phyloP scores from a whole-genome alignment of 1,139 yeast species.

The Candida tunisiensis region DNA sequence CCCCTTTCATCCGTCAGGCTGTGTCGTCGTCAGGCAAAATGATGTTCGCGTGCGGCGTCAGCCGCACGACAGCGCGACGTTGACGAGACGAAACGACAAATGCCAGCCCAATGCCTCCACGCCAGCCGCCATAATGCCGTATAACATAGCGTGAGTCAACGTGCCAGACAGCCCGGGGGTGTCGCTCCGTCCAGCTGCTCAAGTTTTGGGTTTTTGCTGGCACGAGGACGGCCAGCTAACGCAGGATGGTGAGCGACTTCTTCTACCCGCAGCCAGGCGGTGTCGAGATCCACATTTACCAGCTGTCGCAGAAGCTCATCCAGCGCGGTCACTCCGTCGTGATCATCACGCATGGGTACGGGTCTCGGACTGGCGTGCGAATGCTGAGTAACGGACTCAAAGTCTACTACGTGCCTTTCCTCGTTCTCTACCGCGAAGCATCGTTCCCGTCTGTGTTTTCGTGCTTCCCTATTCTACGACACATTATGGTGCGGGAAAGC shows the following conservation, averaged over 20 bases:
- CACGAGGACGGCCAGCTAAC: too few species aligned
- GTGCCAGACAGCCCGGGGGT: too few species aligned
- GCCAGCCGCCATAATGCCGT: too few species aligned
- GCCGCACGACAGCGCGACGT: too few species aligned
- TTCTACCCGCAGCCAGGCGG: constrained; percentile 99
- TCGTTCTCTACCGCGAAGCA: constrained; percentile 64
- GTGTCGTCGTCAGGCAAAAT: too few species aligned
- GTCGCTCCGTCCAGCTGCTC: too few species aligned
- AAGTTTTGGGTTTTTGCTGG: too few species aligned
- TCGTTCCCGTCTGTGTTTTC: constrained; percentile 83
- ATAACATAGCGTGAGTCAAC: too few species aligned
- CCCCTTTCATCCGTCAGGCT: too few species aligned
- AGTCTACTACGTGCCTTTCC: constrained; percentile 79
- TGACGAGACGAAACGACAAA: too few species aligned
- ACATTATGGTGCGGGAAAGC: constrained; percentile 68
- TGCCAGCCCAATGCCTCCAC: too few species aligned
- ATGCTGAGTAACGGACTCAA: constrained; percentile 78
- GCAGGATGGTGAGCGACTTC: constrained; percentile 80
- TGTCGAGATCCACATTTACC: constrained; percentile 89
- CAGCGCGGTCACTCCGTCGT: constrained; percentile 84
- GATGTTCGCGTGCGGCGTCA: too few species aligned
- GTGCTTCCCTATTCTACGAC: constrained; percentile 70
- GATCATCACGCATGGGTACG: constrained; percentile 79
- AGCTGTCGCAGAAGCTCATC: constrained; percentile 60
- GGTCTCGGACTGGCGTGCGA: constrained; percentile 66